A percentile compares a stretch with the other conserved stretches of the same genome.
Conservation (phyloP, 2,329 filamentous ascomycete species). For the Venturia nashicola region DNA sequence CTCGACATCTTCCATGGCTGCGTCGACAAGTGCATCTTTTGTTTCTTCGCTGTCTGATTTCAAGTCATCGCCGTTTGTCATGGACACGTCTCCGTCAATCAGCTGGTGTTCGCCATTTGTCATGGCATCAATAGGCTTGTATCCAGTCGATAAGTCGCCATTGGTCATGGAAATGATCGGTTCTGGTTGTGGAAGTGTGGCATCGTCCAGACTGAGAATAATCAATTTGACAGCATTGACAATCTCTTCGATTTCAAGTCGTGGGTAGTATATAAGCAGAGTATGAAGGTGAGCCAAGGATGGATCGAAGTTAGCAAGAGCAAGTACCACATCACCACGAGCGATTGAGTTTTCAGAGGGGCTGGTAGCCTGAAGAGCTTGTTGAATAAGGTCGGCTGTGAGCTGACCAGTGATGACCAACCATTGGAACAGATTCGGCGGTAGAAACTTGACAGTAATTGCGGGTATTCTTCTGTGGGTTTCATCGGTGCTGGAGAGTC, state of each 20-base stretch:
- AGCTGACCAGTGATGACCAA: constrained; percentile 45
- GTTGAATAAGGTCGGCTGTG: constrained; percentile 31
- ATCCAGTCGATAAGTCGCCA: not conserved
- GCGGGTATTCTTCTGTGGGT: not conserved
- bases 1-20: constrained; percentile 37
- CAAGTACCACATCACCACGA: constrained; percentile 45
- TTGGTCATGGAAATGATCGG: constrained; percentile 14
- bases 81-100: constrained; percentile 13
- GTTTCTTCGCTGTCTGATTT: constrained; percentile 13
- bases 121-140: constrained; percentile 23
- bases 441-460: constrained; percentile 32
- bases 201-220: constrained; percentile 53
- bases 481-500: constrained; percentile 6
- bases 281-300: constrained; percentile 54
- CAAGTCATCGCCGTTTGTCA: not conserved
- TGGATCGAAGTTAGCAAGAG: constrained; percentile 54
- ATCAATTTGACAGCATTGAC: constrained; percentile 53
- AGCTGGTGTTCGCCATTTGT: constrained; percentile 18
- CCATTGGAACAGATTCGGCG: constrained; percentile 44
- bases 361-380: constrained; percentile 22
- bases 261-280: constrained; percentile 50
- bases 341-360: constrained; percentile 15
- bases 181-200: constrained; percentile 12
- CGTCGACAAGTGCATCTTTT: constrained; percentile 25
- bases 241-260: constrained; percentile 53